Conservation (phyloP, 176 grass and related monocot genomes). For the Cocos nucifera region DNA sequence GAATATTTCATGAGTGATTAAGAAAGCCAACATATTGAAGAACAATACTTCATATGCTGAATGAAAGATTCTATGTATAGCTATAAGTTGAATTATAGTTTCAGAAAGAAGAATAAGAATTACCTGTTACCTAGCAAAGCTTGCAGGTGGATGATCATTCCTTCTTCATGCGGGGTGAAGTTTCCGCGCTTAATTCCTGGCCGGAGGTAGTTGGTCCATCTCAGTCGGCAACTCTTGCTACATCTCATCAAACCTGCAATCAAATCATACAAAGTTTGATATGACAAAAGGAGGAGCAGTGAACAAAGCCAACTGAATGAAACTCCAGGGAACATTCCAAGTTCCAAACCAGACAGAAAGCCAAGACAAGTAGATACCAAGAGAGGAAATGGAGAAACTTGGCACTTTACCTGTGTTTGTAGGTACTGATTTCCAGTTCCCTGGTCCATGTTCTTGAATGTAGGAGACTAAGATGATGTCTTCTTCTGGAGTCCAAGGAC, state of each 20-base stretch:
- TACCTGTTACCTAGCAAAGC: slow-evolving; percentile 81
- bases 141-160: slow-evolving; percentile 74
- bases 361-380: no score
- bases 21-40: no score
- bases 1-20: no score
- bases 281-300: no score
- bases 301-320: no score
- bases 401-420: slow-evolving; percentile 38
- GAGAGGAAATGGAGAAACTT: no score
- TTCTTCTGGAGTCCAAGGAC: slow-evolving; percentile 88
- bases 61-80: no score
- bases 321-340: not conserved
- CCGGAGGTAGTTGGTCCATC: slow-evolving; percentile 88
- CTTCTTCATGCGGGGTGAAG: slow-evolving; percentile 70
- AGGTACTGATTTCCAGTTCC: slow-evolving; percentile 76
- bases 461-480: slow-evolving; percentile 80
- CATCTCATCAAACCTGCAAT: slow-evolving; percentile 52
- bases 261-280: not conserved
- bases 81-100: no score
- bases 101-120: not conserved
- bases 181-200: slow-evolving; percentile 70
- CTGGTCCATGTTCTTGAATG: slow-evolving; percentile 79
- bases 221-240: slow-evolving; percentile 86
- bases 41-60: no score
- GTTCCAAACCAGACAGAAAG: not conserved